Evolutionary conservation across 495 filamentous ascomycete genomes (phyloP).

Genomic region (Neurospora terricola): DNA sequence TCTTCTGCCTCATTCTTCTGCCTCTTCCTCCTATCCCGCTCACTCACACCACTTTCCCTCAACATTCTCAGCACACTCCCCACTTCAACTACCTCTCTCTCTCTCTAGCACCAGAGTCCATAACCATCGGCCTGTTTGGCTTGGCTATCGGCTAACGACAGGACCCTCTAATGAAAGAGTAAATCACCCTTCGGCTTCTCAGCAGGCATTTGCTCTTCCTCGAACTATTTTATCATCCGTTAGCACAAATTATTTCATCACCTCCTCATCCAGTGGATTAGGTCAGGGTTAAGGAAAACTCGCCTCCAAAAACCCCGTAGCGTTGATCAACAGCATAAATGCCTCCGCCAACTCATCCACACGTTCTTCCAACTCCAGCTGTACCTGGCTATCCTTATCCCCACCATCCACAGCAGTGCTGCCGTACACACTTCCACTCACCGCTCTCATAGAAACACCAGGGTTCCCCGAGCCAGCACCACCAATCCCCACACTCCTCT

Average conservation of each 20-base stretch:
- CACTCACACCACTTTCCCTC: background rate
- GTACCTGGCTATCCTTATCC: slow-evolving; percentile 19
- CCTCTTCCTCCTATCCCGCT: background rate
- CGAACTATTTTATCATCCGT: slow-evolving; percentile 25
- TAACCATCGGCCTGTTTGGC: too few species aligned
- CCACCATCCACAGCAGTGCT: background rate
- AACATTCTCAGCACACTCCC: background rate
- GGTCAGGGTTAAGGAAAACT: slow-evolving; percentile 10
- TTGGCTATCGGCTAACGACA: too few species aligned
- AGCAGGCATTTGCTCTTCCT: slow-evolving; percentile 24
- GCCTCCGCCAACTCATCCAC: slow-evolving; percentile 47
- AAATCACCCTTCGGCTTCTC: slow-evolving; percentile 11
- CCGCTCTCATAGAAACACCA: background rate
- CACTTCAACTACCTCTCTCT: background rate
- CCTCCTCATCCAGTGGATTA: background rate
- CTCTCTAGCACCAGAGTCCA: too few species aligned
- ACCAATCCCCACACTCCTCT: slow-evolving; percentile 75
- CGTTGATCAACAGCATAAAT: slow-evolving; percentile 46
- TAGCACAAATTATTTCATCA: slow-evolving; percentile 4
- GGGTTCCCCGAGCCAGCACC: background rate
- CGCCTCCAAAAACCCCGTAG: slow-evolving; percentile 53
- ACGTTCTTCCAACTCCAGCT: slow-evolving; percentile 28
- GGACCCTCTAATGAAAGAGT: background rate
- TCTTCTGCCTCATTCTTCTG: background rate
- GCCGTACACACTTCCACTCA: background rate